Conservation (phyloP, 1,139 yeast species). For the Candida sp. region DNA sequence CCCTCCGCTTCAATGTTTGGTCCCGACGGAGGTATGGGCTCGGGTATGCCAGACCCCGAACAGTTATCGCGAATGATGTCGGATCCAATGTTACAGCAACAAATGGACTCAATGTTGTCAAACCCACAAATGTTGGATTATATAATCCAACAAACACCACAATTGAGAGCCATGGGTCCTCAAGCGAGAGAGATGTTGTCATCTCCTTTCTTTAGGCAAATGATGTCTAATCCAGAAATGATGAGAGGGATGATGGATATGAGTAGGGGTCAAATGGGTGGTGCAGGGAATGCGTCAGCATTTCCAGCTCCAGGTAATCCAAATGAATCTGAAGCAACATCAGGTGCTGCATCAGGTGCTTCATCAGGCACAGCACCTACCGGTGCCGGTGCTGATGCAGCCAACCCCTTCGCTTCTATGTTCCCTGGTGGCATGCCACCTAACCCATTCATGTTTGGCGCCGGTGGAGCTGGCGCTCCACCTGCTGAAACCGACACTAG, state of each 20-base stretch:
- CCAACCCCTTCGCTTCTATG: slow-evolving; percentile 52
- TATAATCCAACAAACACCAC: slow-evolving; percentile 81
- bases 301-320: slow-evolving; percentile 63
- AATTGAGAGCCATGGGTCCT: slow-evolving; percentile 83
- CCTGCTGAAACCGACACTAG: slow-evolving; percentile 58
- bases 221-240: slow-evolving; percentile 83
- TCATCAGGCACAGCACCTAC: slow-evolving; percentile 9
- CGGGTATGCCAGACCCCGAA: slow-evolving; percentile 67
- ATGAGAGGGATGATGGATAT: slow-evolving; percentile 79
- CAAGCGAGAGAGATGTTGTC: slow-evolving; percentile 85
- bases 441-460: slow-evolving; percentile 47
- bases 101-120: slow-evolving; percentile 73
- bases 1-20: slow-evolving; percentile 92
- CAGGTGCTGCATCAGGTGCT: slow-evolving; percentile 12
- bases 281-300: slow-evolving; percentile 15
- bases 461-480: slow-evolving; percentile 23
- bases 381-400: slow-evolving; percentile 16
- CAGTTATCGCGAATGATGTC: slow-evolving; percentile 73
- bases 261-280: slow-evolving; percentile 42
- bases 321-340: slow-evolving; percentile 21
- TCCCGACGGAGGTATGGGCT: slow-evolving; percentile 88
- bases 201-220: slow-evolving; percentile 78
- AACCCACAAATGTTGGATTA: slow-evolving; percentile 84
- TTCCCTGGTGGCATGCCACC: slow-evolving; percentile 38
- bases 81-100: slow-evolving; percentile 75